Percentiles rank a stretch among this genome's conserved stretches.
Conservation (phyloP, 805 yeast genomes). For the Wickerhamomyces ciferrii region DNA sequence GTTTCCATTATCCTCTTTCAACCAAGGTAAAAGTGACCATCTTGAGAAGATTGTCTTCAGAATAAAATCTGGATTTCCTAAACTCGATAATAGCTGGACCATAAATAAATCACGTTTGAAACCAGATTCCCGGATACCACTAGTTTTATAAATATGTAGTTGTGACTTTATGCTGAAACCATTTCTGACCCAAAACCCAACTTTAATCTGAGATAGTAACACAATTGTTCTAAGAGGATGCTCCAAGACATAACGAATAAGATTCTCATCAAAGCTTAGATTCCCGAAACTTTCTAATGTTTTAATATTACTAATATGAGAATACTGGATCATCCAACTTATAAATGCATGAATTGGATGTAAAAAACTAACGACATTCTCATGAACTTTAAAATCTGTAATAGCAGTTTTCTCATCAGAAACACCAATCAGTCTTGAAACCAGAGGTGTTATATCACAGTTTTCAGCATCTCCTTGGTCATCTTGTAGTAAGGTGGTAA, state of each 20-base stretch:
- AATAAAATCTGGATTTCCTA: slow-evolving; percentile 50
- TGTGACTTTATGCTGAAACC: slow-evolving; percentile 81
- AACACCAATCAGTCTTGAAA: neutral
- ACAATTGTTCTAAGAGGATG: slow-evolving; percentile 76
- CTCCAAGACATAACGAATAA: slow-evolving; percentile 43
- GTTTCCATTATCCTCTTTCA: slow-evolving; percentile 33
- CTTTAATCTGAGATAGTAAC: slow-evolving; percentile 74
- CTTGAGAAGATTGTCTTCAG: slow-evolving; percentile 56
- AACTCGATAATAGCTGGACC: slow-evolving; percentile 55
- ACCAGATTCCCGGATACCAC: slow-evolving; percentile 80
- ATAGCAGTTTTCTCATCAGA: slow-evolving; percentile 6
- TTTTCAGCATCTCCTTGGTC: neutral
- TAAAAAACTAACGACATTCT: slow-evolving; percentile 56
- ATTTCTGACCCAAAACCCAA: slow-evolving; percentile 93
- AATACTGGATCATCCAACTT: slow-evolving; percentile 63
- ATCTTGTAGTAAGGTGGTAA: neutral
- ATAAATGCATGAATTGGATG: slow-evolving; percentile 78
- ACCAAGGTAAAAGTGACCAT: slow-evolving; percentile 64
- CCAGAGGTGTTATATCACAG: slow-evolving; percentile 5
- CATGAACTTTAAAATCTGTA: slow-evolving; percentile 37
- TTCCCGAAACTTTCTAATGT: slow-evolving; percentile 4
- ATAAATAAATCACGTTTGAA: slow-evolving; percentile 73
- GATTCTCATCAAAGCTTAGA: slow-evolving; percentile 12
- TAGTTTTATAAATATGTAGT: slow-evolving; percentile 68
- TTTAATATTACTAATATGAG: slow-evolving; percentile 10